Evolutionary conservation across 257 asterid genomes (phyloP).

Genomic region (Solanum chiquidenum): DNA sequence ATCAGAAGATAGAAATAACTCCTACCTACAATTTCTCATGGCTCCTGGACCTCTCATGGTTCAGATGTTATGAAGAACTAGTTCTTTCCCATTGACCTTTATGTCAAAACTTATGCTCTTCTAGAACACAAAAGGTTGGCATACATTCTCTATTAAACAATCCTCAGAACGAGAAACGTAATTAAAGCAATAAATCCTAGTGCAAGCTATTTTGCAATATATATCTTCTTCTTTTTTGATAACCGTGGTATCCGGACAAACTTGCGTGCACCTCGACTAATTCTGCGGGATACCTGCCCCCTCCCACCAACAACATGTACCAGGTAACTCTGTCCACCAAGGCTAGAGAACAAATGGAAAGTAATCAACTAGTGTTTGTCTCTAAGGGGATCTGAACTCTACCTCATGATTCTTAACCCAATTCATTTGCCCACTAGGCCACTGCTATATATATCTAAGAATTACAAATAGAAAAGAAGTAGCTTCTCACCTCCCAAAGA

Average conservation of each 20-base stretch:
- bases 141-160: neutral
- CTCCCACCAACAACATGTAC: neutral
- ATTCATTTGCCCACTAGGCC: neutral
- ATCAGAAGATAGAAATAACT: neutral
- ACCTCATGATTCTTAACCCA: neutral
- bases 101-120: neutral
- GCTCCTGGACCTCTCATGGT: neutral
- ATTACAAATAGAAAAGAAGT: neutral
- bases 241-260: neutral
- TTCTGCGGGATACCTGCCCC: neutral
- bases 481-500: slow-evolving; percentile 81
- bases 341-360: neutral
- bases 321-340: neutral
- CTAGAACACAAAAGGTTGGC: neutral
- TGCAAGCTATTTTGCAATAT: neutral
- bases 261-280: neutral
- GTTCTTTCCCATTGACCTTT: neutral
- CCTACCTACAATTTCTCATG: neutral
- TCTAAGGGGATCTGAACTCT: neutral
- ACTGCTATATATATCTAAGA: neutral
- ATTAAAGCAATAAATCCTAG: neutral
- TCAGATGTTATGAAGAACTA: neutral
- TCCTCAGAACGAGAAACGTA: neutral
- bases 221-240: neutral
- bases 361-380: neutral